Percentiles rank a stretch among this genome's conserved stretches.
Conservation (phyloP, 2,329 filamentous ascomycete genomes). For the Cladosporium phlei region DNA sequence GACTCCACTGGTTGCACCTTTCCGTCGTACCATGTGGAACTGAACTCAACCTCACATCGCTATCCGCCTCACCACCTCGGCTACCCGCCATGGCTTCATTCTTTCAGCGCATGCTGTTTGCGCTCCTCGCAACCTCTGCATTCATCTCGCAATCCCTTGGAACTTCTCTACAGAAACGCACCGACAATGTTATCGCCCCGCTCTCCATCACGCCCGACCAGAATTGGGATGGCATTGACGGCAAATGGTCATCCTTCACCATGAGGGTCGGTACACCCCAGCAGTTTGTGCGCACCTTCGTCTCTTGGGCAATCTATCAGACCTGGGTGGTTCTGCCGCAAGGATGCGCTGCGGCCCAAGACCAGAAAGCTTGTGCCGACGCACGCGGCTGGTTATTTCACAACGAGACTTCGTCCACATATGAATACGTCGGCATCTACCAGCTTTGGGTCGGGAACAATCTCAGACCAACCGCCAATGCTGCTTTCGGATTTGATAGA, state of each 20-base stretch:
- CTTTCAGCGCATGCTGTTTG: constrained; percentile 19
- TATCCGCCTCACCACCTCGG: no score
- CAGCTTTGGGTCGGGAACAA: constrained; percentile 54
- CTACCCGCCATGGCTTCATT: constrained; percentile 16
- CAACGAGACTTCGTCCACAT: constrained; percentile 51
- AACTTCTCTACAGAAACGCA: constrained; percentile 14
- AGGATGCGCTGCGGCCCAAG: constrained; percentile 46
- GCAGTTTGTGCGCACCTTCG: constrained; percentile 52
- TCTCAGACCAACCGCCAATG: constrained; percentile 57
- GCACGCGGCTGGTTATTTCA: constrained; percentile 59
- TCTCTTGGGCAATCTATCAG: constrained; percentile 66
- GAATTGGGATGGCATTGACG: constrained; percentile 57
- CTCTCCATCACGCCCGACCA: constrained; percentile 27
- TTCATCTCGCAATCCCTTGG: constrained; percentile 11
- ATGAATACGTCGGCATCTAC: constrained; percentile 56
- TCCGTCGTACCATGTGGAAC: constrained; percentile 9
- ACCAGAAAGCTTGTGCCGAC: constrained; percentile 43
- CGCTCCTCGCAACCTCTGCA: constrained; percentile 19
- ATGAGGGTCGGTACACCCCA: constrained; percentile 54
- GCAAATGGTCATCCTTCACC: constrained; percentile 66
- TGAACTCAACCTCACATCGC: no score
- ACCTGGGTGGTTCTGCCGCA: constrained; percentile 62
- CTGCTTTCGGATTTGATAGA: constrained; percentile 57
- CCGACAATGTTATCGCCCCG: constrained; percentile 21
- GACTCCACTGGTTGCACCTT: constrained; percentile 3